These are phyloP conservation scores for Kernera saxatilis DNA, from an alignment of 345 rosid species.

Conservation along the genomic window DNA sequence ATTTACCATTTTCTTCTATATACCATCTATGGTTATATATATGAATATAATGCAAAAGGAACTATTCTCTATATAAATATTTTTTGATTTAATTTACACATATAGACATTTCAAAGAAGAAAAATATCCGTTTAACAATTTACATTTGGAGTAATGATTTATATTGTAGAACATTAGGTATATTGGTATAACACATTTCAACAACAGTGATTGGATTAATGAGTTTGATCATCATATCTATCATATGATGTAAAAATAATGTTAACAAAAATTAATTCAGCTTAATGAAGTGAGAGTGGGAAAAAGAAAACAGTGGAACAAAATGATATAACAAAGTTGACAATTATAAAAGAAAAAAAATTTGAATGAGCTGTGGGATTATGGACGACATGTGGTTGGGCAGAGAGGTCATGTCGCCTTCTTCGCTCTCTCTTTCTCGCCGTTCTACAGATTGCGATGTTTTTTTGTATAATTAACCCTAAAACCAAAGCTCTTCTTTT, in stretches of 20 bases:
- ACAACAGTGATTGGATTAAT: not conserved
- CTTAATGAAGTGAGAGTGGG: not conserved
- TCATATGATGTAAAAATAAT: too few species aligned
- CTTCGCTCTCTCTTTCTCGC: conserved; percentile 26
- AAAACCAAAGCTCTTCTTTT: conserved; percentile 8
- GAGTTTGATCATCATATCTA: too few species aligned
- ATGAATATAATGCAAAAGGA: not conserved
- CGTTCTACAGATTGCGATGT: conserved; percentile 29
- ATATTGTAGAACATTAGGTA: not conserved
- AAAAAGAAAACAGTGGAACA: not conserved
- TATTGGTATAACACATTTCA: not conserved
- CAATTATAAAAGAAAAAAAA: conserved; percentile 5
- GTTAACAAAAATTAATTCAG: not conserved
- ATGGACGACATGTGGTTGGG: conserved; percentile 37
- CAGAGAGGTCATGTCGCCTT: conserved; percentile 34
- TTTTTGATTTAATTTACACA: not conserved
- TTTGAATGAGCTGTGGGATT: conserved; percentile 33
- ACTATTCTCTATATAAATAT: not conserved
- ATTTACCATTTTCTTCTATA: conserved; percentile 12
- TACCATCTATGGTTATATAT: conserved; percentile 13
- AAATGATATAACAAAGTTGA: conserved; percentile 14
- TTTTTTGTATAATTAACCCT: conserved; percentile 20
- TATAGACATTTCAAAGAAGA: not conserved
- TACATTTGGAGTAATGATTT: not conserved
- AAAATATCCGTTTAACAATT: not conserved